Conservation (phyloP, 805 yeast species). For the Candida qinlingensis region DNA sequence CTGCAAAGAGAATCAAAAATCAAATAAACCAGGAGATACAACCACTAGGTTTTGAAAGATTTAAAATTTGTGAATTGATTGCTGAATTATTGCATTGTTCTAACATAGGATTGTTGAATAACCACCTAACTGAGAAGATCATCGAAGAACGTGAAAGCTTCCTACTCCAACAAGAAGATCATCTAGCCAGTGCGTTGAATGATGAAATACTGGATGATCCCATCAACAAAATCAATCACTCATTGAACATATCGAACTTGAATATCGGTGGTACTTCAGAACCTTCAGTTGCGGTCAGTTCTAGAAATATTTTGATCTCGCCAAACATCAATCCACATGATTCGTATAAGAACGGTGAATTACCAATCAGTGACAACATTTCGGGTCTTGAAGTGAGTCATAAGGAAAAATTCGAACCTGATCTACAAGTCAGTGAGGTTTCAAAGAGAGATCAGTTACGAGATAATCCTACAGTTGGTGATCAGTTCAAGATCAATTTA, state of each 20-base stretch:
- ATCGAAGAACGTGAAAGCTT: constrained; percentile 66
- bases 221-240: background rate
- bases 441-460: constrained; percentile 33
- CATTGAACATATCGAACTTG: constrained; percentile 19
- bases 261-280: constrained; percentile 26
- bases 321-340: constrained; percentile 18
- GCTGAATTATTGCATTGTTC: constrained; percentile 96
- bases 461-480: constrained; percentile 60
- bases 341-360: constrained; percentile 6
- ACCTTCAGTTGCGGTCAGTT: constrained; percentile 25
- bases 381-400: background rate
- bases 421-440: background rate
- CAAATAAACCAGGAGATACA: constrained; percentile 55
- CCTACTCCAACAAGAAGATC: constrained; percentile 33
- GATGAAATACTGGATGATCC: constrained; percentile 19
- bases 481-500: constrained; percentile 61
- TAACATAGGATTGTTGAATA: constrained; percentile 87
- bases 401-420: background rate
- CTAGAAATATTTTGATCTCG: constrained; percentile 22
- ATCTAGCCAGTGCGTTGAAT: constrained; percentile 23
- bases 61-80: constrained; percentile 85
- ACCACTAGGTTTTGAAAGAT: constrained; percentile 88
- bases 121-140: constrained; percentile 62
- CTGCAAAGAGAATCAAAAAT: constrained; percentile 30
- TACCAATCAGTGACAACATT: constrained; percentile 7